A percentile compares a stretch with the other conserved stretches of the same genome.
phyloP scores from a whole-genome alignment of 2,329 filamentous ascomycete species.

The Paecilomyces niveus region DNA sequence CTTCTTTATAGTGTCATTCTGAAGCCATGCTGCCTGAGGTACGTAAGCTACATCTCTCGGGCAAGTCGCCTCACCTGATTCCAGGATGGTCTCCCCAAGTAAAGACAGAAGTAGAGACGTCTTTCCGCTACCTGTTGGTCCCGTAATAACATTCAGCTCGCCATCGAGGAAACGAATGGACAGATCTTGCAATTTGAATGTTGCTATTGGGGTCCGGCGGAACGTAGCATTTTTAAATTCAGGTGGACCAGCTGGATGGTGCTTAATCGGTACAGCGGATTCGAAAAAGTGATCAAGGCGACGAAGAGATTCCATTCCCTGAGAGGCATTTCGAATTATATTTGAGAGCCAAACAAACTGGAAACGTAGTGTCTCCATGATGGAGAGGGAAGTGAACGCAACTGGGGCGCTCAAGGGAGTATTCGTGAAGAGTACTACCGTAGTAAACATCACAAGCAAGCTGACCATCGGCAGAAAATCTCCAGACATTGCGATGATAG shows the following conservation, averaged over 20 bases:
- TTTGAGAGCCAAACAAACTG: conserved; percentile 47
- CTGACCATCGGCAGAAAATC: conserved; percentile 48
- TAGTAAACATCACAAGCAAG: conserved; percentile 48
- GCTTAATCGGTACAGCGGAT: conserved; percentile 42
- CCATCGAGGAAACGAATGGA: conserved; percentile 46
- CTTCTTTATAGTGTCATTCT: conserved; percentile 58
- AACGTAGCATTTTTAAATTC: conserved; percentile 43
- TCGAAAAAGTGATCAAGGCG: conserved; percentile 51
- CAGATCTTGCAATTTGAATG: conserved; percentile 39
- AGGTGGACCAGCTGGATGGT: conserved; percentile 45
- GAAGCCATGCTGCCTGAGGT: conserved; percentile 58
- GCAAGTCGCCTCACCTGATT: conserved; percentile 20
- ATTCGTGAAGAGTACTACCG: conserved; percentile 44
- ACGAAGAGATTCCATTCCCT: conserved; percentile 43
- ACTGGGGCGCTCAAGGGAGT: conserved; percentile 48
- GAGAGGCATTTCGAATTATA: conserved; percentile 36
- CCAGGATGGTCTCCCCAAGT: conserved; percentile 18
- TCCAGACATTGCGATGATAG: conserved; percentile 40
- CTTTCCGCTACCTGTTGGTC: conserved; percentile 52
- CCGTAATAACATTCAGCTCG: conserved; percentile 49
- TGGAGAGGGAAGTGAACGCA: conserved; percentile 51
- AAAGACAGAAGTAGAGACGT: conserved; percentile 43
- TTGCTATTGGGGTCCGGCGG: conserved; percentile 44
- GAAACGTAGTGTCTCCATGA: conserved; percentile 48
- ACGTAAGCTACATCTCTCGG: conserved; percentile 52